Conservation (phyloP, 495 filamentous ascomycete species). For the Penicillium herquei region DNA sequence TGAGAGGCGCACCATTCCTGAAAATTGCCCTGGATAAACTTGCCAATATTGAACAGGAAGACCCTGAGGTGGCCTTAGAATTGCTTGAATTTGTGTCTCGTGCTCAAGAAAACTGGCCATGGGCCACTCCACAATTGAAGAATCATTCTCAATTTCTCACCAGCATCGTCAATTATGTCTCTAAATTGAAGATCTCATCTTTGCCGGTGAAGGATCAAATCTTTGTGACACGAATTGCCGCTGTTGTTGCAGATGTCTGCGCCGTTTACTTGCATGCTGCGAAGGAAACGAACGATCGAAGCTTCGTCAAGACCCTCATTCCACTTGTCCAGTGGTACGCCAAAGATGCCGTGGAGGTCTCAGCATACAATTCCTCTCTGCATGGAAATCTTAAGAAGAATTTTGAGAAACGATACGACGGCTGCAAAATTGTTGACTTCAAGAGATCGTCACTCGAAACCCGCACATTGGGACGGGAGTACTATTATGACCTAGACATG, state of each 20-base stretch:
- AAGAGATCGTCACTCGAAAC: conserved; percentile 67
- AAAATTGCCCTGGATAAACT: conserved; percentile 72
- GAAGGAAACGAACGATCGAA: conserved; percentile 65
- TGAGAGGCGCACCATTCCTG: conserved; percentile 63
- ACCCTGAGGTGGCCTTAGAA: conserved; percentile 61
- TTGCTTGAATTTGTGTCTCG: conserved; percentile 83
- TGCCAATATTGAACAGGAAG: conserved; percentile 60
- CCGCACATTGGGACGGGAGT: conserved; percentile 64
- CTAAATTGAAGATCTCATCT: conserved; percentile 53
- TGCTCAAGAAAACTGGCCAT: conserved; percentile 89
- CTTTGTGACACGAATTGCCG: conserved; percentile 68
- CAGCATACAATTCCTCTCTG: conserved; percentile 79
- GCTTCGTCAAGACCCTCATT: conserved; percentile 66
- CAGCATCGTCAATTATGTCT: conserved; percentile 66
- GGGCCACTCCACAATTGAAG: conserved; percentile 75
- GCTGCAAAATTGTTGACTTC: conserved; percentile 69
- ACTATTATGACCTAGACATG: conserved; percentile 76
- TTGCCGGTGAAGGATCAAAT: conserved; percentile 42
- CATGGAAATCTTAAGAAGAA: conserved; percentile 84
- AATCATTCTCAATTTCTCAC: conserved; percentile 70
- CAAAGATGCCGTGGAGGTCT: conserved; percentile 67
- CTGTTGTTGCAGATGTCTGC: conserved; percentile 80
- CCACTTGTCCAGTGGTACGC: conserved; percentile 74
- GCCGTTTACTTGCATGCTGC: conserved; percentile 86
- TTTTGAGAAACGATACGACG: conserved; percentile 71